Evolutionary conservation across 371 early-diverging fungal genomes (phyloP).

Genomic region (Mucor sp.): DNA sequence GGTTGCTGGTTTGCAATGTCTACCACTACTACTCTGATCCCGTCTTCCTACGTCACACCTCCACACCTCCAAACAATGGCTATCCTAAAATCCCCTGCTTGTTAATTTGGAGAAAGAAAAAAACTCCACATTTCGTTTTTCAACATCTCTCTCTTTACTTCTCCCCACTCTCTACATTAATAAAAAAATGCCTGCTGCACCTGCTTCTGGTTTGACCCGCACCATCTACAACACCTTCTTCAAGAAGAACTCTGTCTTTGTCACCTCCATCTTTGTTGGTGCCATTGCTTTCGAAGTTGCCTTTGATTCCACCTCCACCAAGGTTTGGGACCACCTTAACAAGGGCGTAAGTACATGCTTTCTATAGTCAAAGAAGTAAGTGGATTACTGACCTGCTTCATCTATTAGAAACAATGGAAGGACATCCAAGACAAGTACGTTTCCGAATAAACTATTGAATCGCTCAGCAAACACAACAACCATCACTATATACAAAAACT

Average conservation of each 20-base stretch:
- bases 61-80: not conserved
- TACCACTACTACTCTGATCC: not conserved
- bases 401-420: constrained; percentile 69
- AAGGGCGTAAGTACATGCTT: constrained; percentile 72
- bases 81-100: constrained; percentile 4
- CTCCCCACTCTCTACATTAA: constrained; percentile 18
- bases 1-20: not conserved
- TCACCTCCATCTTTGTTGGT: constrained; percentile 71
- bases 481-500: not conserved
- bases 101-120: not conserved
- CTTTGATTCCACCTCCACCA: constrained; percentile 69
- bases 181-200: constrained; percentile 45
- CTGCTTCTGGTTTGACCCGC: constrained; percentile 49
- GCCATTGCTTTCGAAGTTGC: constrained; percentile 82
- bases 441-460: constrained; percentile 7
- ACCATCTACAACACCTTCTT: constrained; percentile 68
- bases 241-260: constrained; percentile 75
- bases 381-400: not conserved
- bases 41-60: constrained; percentile 1
- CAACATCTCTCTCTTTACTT: not conserved
- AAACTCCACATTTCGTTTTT: not conserved
- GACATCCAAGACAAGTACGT: constrained; percentile 69
- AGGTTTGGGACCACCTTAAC: constrained; percentile 80
- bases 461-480: not conserved
- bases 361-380: not conserved